A percentile compares a stretch with the other conserved stretches of the same genome.
Evolutionary conservation across 306 rosid genomes (phyloP).

Genomic region (Hippophae gyantsensis): DNA sequence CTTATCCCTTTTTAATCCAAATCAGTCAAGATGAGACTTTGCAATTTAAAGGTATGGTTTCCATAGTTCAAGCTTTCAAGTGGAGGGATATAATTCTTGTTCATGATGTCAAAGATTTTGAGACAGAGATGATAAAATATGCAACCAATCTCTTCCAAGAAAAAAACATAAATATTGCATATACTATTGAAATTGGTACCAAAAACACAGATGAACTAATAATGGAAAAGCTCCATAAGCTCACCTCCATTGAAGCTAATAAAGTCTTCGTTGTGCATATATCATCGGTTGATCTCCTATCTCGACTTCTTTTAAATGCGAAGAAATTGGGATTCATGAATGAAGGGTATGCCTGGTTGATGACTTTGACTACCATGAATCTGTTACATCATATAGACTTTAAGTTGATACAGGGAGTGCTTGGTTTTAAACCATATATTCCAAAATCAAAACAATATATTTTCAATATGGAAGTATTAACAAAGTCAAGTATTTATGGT

Average conservation of each 20-base stretch:
- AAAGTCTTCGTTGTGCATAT: conserved; percentile 12
- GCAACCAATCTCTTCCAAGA: neutral
- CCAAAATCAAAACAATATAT: neutral
- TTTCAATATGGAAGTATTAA: neutral
- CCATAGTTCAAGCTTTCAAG: conserved; percentile 2
- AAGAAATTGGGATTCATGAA: conserved; percentile 9
- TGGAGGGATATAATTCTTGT: conserved; percentile 6
- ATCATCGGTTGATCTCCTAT: neutral
- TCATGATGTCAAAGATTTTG: neutral
- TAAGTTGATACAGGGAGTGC: conserved; percentile 5
- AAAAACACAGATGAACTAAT: neutral
- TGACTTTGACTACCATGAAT: conserved; percentile 3
- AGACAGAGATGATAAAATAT: neutral
- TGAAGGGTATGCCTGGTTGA: conserved; percentile 7
- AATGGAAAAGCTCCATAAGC: neutral
- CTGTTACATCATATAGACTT: conserved; percentile 3
- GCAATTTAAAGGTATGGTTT: neutral
- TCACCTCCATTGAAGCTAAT: neutral
- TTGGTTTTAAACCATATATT: conserved; percentile 8
- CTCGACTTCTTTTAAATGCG: conserved; percentile 1
- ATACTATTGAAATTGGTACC: neutral
- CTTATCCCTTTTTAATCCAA: conserved; percentile 8
- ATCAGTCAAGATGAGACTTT: conserved; percentile 1
- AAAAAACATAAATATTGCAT: neutral
- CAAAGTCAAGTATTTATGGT: neutral